Evolutionary conservation across 1,284 basidiomycete genomes (phyloP), one percentile per base, ranked within the genome.

Genomic region (Trichosporon sp.): DNA sequence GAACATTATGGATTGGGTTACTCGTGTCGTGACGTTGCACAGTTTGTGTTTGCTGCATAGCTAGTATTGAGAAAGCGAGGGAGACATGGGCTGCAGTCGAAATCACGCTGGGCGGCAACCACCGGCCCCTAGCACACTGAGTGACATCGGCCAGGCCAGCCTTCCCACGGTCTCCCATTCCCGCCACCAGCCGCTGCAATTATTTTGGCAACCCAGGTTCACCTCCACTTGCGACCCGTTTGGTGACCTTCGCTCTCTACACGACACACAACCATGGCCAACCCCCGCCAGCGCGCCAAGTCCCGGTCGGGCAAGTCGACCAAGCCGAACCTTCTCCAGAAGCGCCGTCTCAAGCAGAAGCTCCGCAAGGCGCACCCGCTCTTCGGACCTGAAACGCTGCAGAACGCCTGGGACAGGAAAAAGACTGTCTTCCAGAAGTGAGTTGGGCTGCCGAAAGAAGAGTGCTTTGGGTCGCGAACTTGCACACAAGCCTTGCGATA

Each of bases 381-480:
- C 72, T 89, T 90, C 71, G 95, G 92, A 0, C 92, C 94, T 1
- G 91, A 92, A 80, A 86, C 89, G 16, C 86, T 98, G 70, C 92
- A 92, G 79, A 90, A 92, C 65, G 89, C 90, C 67, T 98, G 96
- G 95, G 92, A 97, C 83, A 90, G 89, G 76, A 87, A 86, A 73
- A 94, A 93, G 86, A 99, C 96, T 6, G 91, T 96, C 32, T 88
- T 89, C 76, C 96, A 98, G 88, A 98, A 98, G 94, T 96, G 80
- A 79, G 91, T 86, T 4, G 12, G n/a, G 48, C 8, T 37, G 35
- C 35, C 8, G 26, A 26, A 26, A 26, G 26, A 26, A 26, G 26
- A 26, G 26, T 26, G 26, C 26, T 26, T 26, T 26, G 26, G 26
- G 26, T 26, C 26, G 26, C 26, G 26, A 26, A 26, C 26, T 26